These are phyloP conservation scores for Linnemannia zychae DNA, from an alignment of 192 early-diverging fungal genomes.

Conservation along the genomic window DNA sequence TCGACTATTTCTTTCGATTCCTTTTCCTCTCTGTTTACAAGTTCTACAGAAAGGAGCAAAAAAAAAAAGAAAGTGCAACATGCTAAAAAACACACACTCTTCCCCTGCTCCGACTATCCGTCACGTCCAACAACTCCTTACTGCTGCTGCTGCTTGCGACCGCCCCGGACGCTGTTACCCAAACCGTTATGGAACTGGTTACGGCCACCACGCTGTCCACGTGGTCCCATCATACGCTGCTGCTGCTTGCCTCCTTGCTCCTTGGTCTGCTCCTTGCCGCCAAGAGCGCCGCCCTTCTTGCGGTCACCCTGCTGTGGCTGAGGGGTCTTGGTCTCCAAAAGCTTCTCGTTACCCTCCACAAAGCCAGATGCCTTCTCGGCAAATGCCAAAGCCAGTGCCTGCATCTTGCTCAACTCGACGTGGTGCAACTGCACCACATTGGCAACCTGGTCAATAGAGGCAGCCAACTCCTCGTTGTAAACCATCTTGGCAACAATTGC, in stretches of 20 bases:
- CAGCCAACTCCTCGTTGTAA: slow-evolving; percentile 91
- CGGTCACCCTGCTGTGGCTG: slow-evolving; percentile 53
- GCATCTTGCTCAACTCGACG: slow-evolving; percentile 79
- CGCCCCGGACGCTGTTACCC: slow-evolving; percentile 55
- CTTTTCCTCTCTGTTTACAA: too few species aligned
- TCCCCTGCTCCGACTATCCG: too few species aligned
- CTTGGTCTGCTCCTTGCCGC: slow-evolving; percentile 40
- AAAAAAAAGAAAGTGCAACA: too few species aligned
- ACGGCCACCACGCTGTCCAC: slow-evolving; percentile 45
- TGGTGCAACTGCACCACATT: slow-evolving; percentile 86
- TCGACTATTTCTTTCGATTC: too few species aligned
- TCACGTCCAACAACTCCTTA: not conserved
- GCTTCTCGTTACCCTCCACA: slow-evolving; percentile 93
- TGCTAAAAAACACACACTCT: too few species aligned
- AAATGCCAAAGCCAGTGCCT: slow-evolving; percentile 88
- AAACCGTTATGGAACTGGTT: slow-evolving; percentile 55
- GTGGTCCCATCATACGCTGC: slow-evolving; percentile 44
- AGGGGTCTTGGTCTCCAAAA: slow-evolving; percentile 80
- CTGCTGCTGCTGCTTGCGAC: slow-evolving; percentile 37
- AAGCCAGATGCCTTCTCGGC: slow-evolving; percentile 89
- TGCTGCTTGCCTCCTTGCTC: slow-evolving; percentile 51
- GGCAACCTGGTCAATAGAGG: slow-evolving; percentile 88
- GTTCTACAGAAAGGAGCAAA: too few species aligned
- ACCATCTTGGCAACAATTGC: slow-evolving; percentile 94
- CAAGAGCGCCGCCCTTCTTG: slow-evolving; percentile 39